Evolutionary conservation across 106 monocot species (phyloP), one percentile per base, ranked within the genome.

Genomic region (Xerophyta viscosa): DNA sequence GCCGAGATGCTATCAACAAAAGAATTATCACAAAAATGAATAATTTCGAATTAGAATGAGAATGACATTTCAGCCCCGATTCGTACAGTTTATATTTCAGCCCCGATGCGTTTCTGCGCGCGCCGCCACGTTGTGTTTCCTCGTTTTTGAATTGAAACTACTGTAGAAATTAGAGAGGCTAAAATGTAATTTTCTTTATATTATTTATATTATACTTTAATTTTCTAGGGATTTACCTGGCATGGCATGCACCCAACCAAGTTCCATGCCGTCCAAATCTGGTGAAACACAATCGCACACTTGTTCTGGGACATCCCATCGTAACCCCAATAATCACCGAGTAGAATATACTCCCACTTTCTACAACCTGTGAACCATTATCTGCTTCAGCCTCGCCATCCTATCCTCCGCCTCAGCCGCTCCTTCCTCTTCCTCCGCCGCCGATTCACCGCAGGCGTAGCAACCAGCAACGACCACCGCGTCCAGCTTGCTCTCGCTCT

Each of bases 281-380:
- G 92, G 54, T 87, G 92, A 41, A 93, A 93, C 21, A 80, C 56
- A 22, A 93, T 87, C 20, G 92, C 71, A 57, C 92, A 93, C 54
- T 52, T 56, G 57, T 93, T 85, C 74, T 87, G 92, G 55, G 87
- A 87, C 92, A 93, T 87, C 45, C 92, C 92, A 93, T 80, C n/a
- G 87, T 87, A 20, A 80, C 77, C 20, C 92, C 92, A 26, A 93
- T 87, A 28, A 93, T 93, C 30, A 93, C 83, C 44, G 92, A 93
- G 67, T 87, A 87, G 65, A 93, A 93, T 36, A 93, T 78, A 23
- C 83, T 87, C 71, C 83, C 92, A 48, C 87, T 87, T 64, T 93
- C 87, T 27, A 93, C 68, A 59, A 93, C 83, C 66, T 93, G 71
- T 2, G 83, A 87, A 93, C 87, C 87, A 93, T 77, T 74, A 72